phyloP scores from a whole-genome alignment of 2,329 filamentous ascomycete species.

The Knufia petricola region DNA sequence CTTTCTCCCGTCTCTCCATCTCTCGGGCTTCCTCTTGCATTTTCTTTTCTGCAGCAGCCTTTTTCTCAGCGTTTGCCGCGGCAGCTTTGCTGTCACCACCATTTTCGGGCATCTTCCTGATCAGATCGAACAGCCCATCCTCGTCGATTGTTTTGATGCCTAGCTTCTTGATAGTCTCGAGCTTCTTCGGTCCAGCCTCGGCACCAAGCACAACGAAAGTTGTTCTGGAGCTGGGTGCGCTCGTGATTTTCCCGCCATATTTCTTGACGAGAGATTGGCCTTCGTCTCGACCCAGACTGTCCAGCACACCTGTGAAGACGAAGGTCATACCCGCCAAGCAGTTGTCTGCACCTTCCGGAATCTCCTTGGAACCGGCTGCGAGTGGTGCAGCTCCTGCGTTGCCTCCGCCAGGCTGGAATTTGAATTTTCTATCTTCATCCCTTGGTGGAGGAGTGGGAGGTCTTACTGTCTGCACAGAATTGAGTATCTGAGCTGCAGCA shows the following conservation, averaged over 20 bases:
- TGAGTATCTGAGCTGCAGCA: conserved; percentile 71
- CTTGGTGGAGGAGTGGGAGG: conserved; percentile 74
- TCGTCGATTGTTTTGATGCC: conserved; percentile 90
- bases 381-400: conserved; percentile 54
- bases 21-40: conserved; percentile 69
- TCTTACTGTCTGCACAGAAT: conserved; percentile 73
- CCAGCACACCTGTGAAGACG: conserved; percentile 85
- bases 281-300: conserved; percentile 72
- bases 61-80: conserved; percentile 74
- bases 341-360: conserved; percentile 77
- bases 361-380: conserved; percentile 54
- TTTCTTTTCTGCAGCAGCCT: conserved; percentile 73
- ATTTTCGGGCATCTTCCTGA: conserved; percentile 68
- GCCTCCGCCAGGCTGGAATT: conserved; percentile 47
- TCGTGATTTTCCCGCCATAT: conserved; percentile 85
- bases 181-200: conserved; percentile 88
- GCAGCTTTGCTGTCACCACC: conserved; percentile 84
- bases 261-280: conserved; percentile 78
- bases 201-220: conserved; percentile 83
- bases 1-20: conserved; percentile 72
- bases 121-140: conserved; percentile 79
- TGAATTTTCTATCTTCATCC: conserved; percentile 61
- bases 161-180: conserved; percentile 70
- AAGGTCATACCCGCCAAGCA: conserved; percentile 84
- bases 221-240: conserved; percentile 81